phyloP scores from a whole-genome alignment of 257 asterid species.

The Jacaranda mimosifolia region DNA sequence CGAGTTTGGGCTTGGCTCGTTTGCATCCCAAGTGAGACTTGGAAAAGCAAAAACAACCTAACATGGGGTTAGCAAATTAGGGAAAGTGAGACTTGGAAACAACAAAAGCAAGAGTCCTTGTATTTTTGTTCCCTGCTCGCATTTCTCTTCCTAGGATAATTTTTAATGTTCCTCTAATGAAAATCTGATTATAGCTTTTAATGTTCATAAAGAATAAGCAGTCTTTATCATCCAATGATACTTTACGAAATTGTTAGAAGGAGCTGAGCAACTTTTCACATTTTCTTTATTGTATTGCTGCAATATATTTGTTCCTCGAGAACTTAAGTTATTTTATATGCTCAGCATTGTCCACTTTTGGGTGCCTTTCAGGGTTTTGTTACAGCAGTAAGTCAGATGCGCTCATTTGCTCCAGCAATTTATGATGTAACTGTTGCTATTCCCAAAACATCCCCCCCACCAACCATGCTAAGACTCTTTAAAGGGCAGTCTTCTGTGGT shows the following conservation, averaged over 20 bases:
- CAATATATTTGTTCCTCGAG: neutral
- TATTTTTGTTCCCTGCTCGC: constrained; percentile 2
- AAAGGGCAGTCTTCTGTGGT: constrained; percentile 94
- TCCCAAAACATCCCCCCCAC: constrained; percentile 81
- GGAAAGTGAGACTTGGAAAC: neutral
- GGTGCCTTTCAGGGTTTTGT: constrained; percentile 83
- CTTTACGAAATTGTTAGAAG: neutral
- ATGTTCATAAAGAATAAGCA: neutral
- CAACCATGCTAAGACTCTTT: constrained; percentile 92
- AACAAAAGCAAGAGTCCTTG: neutral
- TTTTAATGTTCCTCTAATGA: neutral
- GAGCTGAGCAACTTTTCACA: neutral
- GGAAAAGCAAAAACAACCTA: neutral
- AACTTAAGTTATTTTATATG: constrained; percentile 11
- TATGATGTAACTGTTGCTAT: constrained; percentile 90
- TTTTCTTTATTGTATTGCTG: constrained; percentile 13
- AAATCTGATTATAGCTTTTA: neutral
- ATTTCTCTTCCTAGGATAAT: neutral
- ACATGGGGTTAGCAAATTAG: neutral
- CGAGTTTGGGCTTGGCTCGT: no score
- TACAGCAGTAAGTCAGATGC: constrained; percentile 86
- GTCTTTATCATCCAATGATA: neutral
- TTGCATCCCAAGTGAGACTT: neutral
- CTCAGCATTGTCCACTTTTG: constrained; percentile 22
- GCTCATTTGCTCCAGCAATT: constrained; percentile 93